Evolutionary conservation across 495 filamentous ascomycete species (phyloP), one percentile per base, ranked within the genome.

Genomic region (Talaromyces borbonicus): DNA sequence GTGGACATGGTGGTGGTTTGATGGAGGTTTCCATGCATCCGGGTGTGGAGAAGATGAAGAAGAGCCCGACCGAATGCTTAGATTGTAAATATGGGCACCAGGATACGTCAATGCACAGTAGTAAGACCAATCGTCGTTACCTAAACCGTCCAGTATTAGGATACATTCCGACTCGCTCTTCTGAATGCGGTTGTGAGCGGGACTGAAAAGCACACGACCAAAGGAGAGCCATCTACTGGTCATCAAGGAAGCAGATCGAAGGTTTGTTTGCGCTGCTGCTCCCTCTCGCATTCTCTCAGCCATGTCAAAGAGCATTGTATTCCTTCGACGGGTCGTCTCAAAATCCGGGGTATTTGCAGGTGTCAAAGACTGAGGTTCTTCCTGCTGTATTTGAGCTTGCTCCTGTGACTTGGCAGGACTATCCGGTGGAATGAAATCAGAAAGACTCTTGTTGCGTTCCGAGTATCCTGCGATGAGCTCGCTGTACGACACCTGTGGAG

Each of bases 61-160:
- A 2, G 60, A 57, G 14, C 62, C 54, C 18, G 61, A 57, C 7
- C 59, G 59, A 15, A 60, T 60, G 45, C 57, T 67, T 22, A 58
- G 73, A 56, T 87, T 93, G 71, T 94, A 95, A 48, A 98, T 81
- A 15, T 81, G 84, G 0, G 86, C 85, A 23, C 74, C 74, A 1
- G 86, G 85, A 52, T 98, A 97, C 2, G 89, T 93, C 58, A 95
- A 74, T 11, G 92, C 87, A 40, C 85, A 90, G 60, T 95, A 98
- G 65, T 93, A 97, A 3, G 90, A 95, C 93, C 93, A 99, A 60
- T 99, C 93, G 53, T 92, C 81, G 49, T 81, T 86, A 38, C 83
- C 85, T 23, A 98, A 77, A 8, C 93, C 93, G 61, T 99, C 92
- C 31, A 99, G 74, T 16, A 99, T 84, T 12, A 99, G 74, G 25